Base-by-base conservation (phyloP, 139 green algal species). In the Astrephomene gubernaculifera region DNA sequence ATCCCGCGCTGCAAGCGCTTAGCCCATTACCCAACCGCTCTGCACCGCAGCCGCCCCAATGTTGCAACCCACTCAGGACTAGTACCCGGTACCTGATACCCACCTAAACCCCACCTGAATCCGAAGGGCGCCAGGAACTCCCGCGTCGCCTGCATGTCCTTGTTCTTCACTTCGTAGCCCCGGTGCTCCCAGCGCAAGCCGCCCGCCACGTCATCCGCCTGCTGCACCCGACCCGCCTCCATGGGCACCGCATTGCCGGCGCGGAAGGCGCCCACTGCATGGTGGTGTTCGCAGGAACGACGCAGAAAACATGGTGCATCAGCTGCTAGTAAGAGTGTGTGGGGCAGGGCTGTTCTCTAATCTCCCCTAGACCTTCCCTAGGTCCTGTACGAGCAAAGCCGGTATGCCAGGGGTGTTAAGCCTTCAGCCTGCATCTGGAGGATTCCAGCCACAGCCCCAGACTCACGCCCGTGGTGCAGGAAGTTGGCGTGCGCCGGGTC, bases 401-500 rank as follows among this genome's bases (percentile, higher is more conserved):
- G n/a, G n/a, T n/a, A n/a, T n/a, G n/a, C n/a, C n/a, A n/a, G n/a
- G n/a, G n/a, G n/a, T n/a, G n/a, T n/a, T n/a, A n/a, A n/a, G n/a
- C n/a, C n/a, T n/a, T n/a, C n/a, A n/a, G n/a, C n/a, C n/a, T n/a
- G n/a, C n/a, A n/a, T n/a, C n/a, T n/a, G n/a, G n/a, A n/a, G n/a
- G n/a, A n/a, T n/a, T 61, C 49, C 49, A 25, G 54, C n/a, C 10
- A 67, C 31, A 33, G 78, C n/a, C 22, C 43, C 1, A 1, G 6
- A 53, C 85, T 86, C 45, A 89, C 85, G 33, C 21, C 54, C 75
- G 70, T 89, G 78, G 74, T 90, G 87, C 81, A 90, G 73, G 81
- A 87, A 90, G 81, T 85, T 87, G 38, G 87, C 87, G 54, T 90
- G 87, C 25, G 87, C 63, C 63, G 87, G 87, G 81, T 90, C 87